These are phyloP conservation scores for Arthrobotrys conoides DNA, from an alignment of 2,329 filamentous ascomycete genomes.

Conservation along the genomic window DNA sequence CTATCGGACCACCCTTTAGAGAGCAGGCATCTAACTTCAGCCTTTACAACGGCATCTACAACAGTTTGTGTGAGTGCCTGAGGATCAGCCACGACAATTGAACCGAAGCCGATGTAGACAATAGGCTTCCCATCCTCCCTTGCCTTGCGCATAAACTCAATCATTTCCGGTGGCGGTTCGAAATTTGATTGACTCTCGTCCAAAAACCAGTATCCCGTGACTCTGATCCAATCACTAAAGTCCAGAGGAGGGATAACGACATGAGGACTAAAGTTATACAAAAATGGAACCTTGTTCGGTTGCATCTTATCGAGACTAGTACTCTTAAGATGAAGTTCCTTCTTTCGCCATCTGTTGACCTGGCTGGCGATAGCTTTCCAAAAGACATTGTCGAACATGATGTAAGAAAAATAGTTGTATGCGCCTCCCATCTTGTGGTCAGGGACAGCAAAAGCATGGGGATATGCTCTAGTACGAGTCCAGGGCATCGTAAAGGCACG, in stretches of 20 bases:
- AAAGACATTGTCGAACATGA: conserved; percentile 96
- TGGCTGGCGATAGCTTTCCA: conserved; percentile 94
- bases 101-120: conserved; percentile 97
- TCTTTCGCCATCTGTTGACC: conserved; percentile 92
- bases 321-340: conserved; percentile 80
- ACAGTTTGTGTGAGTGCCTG: conserved; percentile 91
- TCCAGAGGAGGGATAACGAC: conserved; percentile 96
- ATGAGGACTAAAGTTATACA: conserved; percentile 95
- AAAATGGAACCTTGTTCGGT: conserved; percentile 95
- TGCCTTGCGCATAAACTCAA: conserved; percentile 86
- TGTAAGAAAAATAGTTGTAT: conserved; percentile 95
- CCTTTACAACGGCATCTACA: conserved; percentile 88
- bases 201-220: conserved; percentile 98
- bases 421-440: conserved; percentile 94
- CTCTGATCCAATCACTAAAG: conserved; percentile 96
- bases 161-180: conserved; percentile 81
- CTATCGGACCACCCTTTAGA: conserved; percentile 98
- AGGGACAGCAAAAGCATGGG: conserved; percentile 93
- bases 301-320: conserved; percentile 93
- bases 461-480: conserved; percentile 95
- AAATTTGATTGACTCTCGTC: conserved; percentile 78
- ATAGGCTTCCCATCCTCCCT: conserved; percentile 87
- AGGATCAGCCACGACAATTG: conserved; percentile 92
- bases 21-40: conserved; percentile 92
- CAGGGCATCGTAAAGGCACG: conserved; percentile 98